Evolutionary conservation across 176 grass and related monocot species (phyloP).

Genomic region (Aegilops tauschii): DNA sequence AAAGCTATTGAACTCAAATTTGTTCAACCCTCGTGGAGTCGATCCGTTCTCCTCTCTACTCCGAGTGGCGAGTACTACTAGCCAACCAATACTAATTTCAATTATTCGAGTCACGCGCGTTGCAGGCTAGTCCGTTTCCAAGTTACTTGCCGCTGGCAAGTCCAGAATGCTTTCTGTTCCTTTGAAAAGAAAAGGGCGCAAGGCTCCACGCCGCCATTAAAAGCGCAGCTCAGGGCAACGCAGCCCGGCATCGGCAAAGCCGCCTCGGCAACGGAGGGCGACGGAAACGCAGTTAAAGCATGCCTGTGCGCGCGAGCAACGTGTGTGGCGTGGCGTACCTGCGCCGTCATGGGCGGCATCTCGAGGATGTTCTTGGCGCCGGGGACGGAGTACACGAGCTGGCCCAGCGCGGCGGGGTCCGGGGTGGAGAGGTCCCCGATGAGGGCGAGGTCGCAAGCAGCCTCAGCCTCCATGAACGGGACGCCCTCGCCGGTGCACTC

Average conservation of each 20-base stretch:
- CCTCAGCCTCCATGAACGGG: slow-evolving; percentile 86
- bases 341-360: slow-evolving; percentile 87
- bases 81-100: not conserved
- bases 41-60: not conserved
- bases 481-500: slow-evolving; percentile 71
- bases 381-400: slow-evolving; percentile 80
- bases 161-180: not conserved
- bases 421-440: slow-evolving; percentile 72
- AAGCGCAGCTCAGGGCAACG: not conserved
- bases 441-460: slow-evolving; percentile 57
- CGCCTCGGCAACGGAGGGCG: not conserved
- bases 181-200: not conserved
- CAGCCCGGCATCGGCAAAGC: not conserved
- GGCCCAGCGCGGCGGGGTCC: slow-evolving; percentile 68
- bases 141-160: not conserved
- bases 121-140: not conserved
- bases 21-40: not conserved
- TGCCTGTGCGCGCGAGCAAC: not conserved
- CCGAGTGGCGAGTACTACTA: no score
- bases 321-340: slow-evolving; percentile 35
- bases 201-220: not conserved
- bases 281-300: not conserved
- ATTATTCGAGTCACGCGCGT: not conserved
- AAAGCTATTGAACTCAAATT: no score
- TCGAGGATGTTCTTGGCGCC: slow-evolving; percentile 89